phyloP scores from a whole-genome alignment of 1,284 basidiomycete species.

The Cutaneotrichosporon sp. region DNA sequence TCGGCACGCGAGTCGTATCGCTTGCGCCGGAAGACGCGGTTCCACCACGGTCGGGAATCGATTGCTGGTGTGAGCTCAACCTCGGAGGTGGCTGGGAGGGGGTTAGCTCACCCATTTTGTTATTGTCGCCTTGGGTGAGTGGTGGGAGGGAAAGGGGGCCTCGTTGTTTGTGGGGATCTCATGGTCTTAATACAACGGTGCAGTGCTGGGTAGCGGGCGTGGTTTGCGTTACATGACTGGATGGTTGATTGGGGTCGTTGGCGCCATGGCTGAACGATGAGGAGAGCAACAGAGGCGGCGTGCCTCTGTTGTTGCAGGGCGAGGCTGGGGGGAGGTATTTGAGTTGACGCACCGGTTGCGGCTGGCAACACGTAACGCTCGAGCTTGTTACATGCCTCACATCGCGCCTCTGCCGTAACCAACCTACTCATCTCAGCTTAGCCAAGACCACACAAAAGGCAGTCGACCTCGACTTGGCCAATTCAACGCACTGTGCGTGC shows the following conservation, averaged over 20 bases:
- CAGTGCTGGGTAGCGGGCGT: background rate
- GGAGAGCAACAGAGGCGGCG: background rate
- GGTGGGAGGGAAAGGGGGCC: background rate
- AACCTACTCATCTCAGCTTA: background rate
- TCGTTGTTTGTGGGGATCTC: background rate
- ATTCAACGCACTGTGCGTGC: background rate
- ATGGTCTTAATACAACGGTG: background rate
- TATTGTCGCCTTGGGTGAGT: background rate
- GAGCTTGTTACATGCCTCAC: background rate
- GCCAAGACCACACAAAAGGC: background rate
- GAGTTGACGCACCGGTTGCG: background rate
- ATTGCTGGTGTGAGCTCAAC: background rate
- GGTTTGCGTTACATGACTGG: background rate
- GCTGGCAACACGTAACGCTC: background rate
- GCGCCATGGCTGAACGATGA: background rate
- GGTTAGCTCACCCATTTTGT: background rate
- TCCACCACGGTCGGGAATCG: conserved; percentile 1
- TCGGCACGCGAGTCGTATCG: background rate
- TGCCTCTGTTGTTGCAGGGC: background rate
- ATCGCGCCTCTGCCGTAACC: background rate
- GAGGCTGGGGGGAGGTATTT: background rate
- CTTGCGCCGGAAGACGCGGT: conserved; percentile 5
- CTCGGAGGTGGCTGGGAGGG: background rate
- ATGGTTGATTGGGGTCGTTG: background rate
- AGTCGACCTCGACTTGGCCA: background rate